phyloP scores from a whole-genome alignment of 768 basidiomycete genomes.

The Pulveroboletus sp. region DNA sequence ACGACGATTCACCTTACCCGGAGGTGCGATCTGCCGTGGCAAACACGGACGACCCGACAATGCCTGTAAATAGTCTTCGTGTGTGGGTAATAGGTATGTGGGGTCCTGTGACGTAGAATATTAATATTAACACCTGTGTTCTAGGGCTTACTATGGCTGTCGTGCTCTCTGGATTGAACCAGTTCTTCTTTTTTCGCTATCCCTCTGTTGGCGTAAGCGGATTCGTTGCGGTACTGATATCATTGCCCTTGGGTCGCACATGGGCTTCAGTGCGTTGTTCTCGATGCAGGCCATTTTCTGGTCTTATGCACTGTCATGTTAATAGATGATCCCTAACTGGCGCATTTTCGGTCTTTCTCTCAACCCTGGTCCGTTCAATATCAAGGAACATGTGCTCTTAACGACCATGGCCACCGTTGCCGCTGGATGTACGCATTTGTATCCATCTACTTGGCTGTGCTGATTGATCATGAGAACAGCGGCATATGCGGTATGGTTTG shows the following conservation, averaged over 20 bases:
- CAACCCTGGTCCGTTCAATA: conserved; percentile 74
- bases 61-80: conserved; percentile 59
- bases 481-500: conserved; percentile 43
- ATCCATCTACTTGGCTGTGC: background rate
- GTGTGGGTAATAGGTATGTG: conserved; percentile 53
- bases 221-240: conserved; percentile 70
- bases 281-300: background rate
- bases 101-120: rapidly evolving
- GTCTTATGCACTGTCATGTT: background rate
- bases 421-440: conserved; percentile 19
- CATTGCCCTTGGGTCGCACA: conserved; percentile 64
- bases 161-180: conserved; percentile 70
- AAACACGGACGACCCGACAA: conserved; percentile 66
- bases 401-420: conserved; percentile 65
- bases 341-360: conserved; percentile 57
- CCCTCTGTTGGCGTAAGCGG: conserved; percentile 41
- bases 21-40: conserved; percentile 79
- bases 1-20: conserved; percentile 57
- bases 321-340: conserved; percentile 47
- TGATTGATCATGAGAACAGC: conserved; percentile 20
- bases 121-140: background rate
- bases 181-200: conserved; percentile 75
- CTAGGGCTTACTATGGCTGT: conserved; percentile 47
- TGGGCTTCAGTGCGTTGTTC: conserved; percentile 46
- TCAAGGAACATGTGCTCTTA: conserved; percentile 70